A percentile compares a stretch with the other conserved stretches of the same genome.
These are phyloP conservation scores for Myriosclerotinia duriaeana DNA, from an alignment of 2,329 filamentous ascomycete species.

Conservation along the genomic window DNA sequence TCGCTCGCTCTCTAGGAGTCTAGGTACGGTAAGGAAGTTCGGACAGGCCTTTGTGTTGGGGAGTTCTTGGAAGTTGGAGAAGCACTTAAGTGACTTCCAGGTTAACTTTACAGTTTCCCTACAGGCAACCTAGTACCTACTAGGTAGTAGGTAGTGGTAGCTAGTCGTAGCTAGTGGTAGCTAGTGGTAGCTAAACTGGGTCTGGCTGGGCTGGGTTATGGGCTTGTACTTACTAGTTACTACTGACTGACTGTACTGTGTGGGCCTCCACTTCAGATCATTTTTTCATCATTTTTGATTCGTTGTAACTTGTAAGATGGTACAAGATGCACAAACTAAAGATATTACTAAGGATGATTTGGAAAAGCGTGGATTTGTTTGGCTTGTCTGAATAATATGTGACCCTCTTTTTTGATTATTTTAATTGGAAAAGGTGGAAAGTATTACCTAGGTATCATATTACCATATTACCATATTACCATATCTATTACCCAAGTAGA, in stretches of 20 bases:
- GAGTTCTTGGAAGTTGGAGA: too few species aligned
- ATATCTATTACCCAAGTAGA: too few species aligned
- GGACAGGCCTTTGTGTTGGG: conserved; percentile 21
- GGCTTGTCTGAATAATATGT: conserved; percentile 20
- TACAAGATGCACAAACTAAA: conserved; percentile 17
- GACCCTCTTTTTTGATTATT: conserved; percentile 14
- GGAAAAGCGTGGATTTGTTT: conserved; percentile 3
- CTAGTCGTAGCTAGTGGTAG: too few species aligned
- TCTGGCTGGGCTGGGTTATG: conserved; percentile 12
- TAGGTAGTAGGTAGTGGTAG: too few species aligned
- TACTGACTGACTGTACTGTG: too few species aligned
- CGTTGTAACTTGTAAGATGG: neutral
- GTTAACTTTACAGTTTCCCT: too few species aligned
- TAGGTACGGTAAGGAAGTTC: conserved; percentile 9
- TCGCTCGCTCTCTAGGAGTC: neutral
- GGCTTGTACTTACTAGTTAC: too few species aligned
- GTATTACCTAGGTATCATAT: too few species aligned
- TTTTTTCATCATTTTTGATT: conserved; percentile 20
- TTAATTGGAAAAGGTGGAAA: neutral
- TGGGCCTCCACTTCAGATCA: conserved; percentile 8
- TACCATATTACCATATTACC: too few species aligned
- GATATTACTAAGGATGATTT: conserved; percentile 6
- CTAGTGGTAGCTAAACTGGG: neutral
- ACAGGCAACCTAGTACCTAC: too few species aligned
- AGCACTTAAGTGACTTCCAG: too few species aligned